phyloP scores from a whole-genome alignment of 2,329 filamentous ascomycete species.

The Aspergillus tubingensis region DNA sequence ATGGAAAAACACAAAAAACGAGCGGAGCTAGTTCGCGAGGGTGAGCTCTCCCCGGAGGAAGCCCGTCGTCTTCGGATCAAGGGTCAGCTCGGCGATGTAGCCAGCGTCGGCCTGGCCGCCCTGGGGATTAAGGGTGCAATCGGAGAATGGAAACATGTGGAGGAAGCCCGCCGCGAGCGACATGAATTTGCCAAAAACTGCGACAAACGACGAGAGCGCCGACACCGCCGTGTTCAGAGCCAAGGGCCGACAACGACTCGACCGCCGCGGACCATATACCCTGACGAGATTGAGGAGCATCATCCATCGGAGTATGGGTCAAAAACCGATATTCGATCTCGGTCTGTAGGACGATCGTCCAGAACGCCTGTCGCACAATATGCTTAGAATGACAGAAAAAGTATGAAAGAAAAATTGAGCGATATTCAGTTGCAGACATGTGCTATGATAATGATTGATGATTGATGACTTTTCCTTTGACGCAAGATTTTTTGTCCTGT shows the following conservation, averaged over 20 bases:
- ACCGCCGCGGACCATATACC: constrained; percentile 25
- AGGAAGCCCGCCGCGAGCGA: constrained; percentile 60
- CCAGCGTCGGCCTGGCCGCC: constrained; percentile 67
- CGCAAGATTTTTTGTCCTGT: neutral
- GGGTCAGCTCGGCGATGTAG: constrained; percentile 64
- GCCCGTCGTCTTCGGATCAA: constrained; percentile 64
- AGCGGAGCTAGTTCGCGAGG: constrained; percentile 61
- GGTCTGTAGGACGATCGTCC: constrained; percentile 13
- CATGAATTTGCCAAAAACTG: constrained; percentile 56
- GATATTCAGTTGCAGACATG: neutral
- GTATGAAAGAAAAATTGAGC: no score
- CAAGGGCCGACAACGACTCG: constrained; percentile 15
- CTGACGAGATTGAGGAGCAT: constrained; percentile 36
- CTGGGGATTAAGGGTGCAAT: constrained; percentile 68
- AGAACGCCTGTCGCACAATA: neutral
- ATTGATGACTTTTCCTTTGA: neutral
- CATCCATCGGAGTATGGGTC: constrained; percentile 9
- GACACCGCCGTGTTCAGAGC: constrained; percentile 41
- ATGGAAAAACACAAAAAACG: constrained; percentile 66
- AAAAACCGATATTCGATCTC: constrained; percentile 6
- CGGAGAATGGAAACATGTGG: constrained; percentile 68
- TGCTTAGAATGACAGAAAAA: neutral
- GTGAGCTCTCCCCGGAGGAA: constrained; percentile 64
- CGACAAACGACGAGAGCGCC: constrained; percentile 45
- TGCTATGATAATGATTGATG: constrained; percentile 8